A percentile compares a stretch with the other conserved stretches of the same genome.
Conservation (phyloP, 441 rosid species). For the Arabidopsis lyrata region DNA sequence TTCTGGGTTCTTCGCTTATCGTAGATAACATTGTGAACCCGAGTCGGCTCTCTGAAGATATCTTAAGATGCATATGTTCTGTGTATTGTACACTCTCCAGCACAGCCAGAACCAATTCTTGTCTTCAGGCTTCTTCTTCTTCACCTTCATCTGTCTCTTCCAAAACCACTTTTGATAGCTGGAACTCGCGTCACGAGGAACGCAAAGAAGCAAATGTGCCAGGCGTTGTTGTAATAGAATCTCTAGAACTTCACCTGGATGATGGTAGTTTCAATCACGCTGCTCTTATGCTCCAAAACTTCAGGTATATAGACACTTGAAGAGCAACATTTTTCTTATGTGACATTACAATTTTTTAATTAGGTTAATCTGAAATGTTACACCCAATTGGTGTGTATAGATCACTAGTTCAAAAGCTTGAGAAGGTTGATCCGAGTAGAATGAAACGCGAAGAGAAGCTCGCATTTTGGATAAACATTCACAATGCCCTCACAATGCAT, state of each 20-base stretch:
- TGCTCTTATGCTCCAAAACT: conserved; percentile 65
- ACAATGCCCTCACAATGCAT: conserved; percentile 87
- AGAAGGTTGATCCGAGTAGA: conserved; percentile 71
- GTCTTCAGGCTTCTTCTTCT: conserved; percentile 52
- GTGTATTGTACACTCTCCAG: conserved; percentile 70
- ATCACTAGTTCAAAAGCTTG: conserved; percentile 74
- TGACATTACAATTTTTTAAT: background rate
- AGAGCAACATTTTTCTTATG: background rate
- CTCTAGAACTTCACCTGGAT: conserved; percentile 64
- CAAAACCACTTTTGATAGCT: conserved; percentile 65
- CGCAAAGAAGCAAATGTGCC: conserved; percentile 55
- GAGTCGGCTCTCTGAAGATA: conserved; percentile 77
- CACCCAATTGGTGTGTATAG: conserved; percentile 46
- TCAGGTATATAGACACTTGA: conserved; percentile 57
- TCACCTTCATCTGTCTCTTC: conserved; percentile 79
- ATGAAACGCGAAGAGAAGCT: conserved; percentile 88
- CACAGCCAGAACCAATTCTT: conserved; percentile 44
- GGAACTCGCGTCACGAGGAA: conserved; percentile 48
- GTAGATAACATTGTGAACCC: conserved; percentile 49
- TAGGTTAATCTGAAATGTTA: background rate
- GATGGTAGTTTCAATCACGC: conserved; percentile 67
- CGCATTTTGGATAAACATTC: conserved; percentile 81
- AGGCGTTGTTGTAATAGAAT: conserved; percentile 55
- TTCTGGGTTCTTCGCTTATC: conserved; percentile 55
- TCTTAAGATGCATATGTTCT: conserved; percentile 78